Evolutionary conservation across 1,139 yeast genomes (phyloP).

Genomic region (Magnusiomyces clavatus): DNA sequence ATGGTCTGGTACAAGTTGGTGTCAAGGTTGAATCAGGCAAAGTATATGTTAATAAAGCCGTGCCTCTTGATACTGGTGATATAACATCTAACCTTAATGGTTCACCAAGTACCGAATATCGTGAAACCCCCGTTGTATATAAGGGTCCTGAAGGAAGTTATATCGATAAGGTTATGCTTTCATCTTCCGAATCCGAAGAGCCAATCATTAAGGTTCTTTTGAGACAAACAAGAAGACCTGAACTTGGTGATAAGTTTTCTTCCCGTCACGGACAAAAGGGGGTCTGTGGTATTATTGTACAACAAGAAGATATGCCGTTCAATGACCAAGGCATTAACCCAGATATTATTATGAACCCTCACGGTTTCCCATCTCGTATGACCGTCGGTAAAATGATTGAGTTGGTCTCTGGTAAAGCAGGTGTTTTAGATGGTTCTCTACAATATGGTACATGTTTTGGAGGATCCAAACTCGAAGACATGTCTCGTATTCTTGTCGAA

Average conservation of each 20-base stretch:
- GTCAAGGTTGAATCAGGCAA: conserved; percentile 86
- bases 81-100: conserved; percentile 21
- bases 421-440: conserved; percentile 82
- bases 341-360: conserved; percentile 97
- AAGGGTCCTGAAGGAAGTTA: conserved; percentile 94
- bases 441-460: conserved; percentile 99
- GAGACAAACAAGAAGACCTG: conserved; percentile 96
- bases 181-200: conserved; percentile 91
- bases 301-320: conserved; percentile 94
- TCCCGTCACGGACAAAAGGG: conserved; percentile 98
- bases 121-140: conserved; percentile 87
- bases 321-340: conserved; percentile 86
- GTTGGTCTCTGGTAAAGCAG: conserved; percentile 93
- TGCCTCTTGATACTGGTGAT: conserved; percentile 82
- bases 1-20: conserved; percentile 97
- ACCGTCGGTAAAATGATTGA: conserved; percentile 99
- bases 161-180: conserved; percentile 96
- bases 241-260: conserved; percentile 93
- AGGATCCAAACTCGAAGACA: conserved; percentile 89
- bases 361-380: conserved; percentile 99
- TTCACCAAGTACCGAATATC: conserved; percentile 41
- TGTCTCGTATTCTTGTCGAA: conserved; percentile 87
- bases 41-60: conserved; percentile 85
- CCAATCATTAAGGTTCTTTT: conserved; percentile 84
- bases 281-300: conserved; percentile 96